Evolutionary conservation across 129 eudicot species (phyloP).

Genomic region (Kitagawia praeruptora): DNA sequence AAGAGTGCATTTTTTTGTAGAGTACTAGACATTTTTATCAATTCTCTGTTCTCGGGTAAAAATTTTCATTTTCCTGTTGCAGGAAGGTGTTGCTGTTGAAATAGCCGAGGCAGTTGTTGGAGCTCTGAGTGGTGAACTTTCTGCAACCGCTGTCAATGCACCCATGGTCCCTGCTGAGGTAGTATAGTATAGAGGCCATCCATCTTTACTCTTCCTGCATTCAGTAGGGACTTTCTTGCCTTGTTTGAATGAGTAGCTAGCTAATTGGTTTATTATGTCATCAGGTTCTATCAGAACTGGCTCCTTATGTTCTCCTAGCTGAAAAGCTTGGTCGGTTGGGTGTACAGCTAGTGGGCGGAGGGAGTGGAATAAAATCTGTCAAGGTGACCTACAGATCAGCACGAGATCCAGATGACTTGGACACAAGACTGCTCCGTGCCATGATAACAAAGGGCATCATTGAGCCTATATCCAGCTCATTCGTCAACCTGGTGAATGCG

Average conservation of each 20-base stretch:
- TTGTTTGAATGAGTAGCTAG: neutral
- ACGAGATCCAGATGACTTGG: constrained; percentile 64
- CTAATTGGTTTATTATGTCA: neutral
- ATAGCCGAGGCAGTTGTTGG: constrained; percentile 74
- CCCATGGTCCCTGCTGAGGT: constrained; percentile 83
- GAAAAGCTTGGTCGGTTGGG: constrained; percentile 78
- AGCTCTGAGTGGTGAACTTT: constrained; percentile 60
- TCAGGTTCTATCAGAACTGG: constrained; percentile 68
- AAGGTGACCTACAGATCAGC: constrained; percentile 53
- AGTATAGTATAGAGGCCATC: constrained; percentile 7
- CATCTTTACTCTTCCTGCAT: neutral
- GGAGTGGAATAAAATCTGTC: constrained; percentile 60
- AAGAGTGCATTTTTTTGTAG: neutral
- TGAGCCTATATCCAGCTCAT: constrained; percentile 61
- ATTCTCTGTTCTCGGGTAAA: neutral
- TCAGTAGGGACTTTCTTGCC: neutral
- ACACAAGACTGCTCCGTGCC: constrained; percentile 72
- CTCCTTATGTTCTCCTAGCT: constrained; percentile 65
- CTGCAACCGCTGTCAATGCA: constrained; percentile 80
- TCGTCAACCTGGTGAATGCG: constrained; percentile 70
- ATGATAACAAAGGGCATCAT: constrained; percentile 71
- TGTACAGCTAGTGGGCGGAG: constrained; percentile 71
- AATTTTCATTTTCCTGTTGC: neutral
- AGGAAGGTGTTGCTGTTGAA: constrained; percentile 79
- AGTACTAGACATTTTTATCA: neutral